Evolutionary conservation across 1,284 basidiomycete genomes (phyloP).

Genomic region (Fomitiporia mediterranea): DNA sequence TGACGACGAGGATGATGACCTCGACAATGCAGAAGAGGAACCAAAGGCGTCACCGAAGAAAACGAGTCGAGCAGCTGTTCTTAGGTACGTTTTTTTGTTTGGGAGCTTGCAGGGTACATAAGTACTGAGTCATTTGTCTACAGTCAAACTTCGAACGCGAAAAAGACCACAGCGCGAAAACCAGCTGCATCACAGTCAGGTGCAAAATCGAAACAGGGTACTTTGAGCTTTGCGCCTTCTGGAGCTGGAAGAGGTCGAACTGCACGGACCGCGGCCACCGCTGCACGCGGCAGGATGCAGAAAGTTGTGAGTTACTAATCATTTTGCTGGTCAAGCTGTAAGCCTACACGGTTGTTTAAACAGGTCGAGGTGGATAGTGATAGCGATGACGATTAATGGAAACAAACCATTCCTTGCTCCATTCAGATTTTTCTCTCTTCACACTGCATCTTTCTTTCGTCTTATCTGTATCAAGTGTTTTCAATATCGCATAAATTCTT

Average conservation of each 20-base stretch:
- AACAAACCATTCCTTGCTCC: not conserved
- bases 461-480: not conserved
- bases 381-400: slow-evolving; percentile 9
- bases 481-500: not conserved
- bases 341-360: not conserved
- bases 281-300: slow-evolving; percentile 49
- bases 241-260: slow-evolving; percentile 39
- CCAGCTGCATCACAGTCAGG: slow-evolving; percentile 29
- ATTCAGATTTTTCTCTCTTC: not conserved
- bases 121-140: slow-evolving; percentile 1
- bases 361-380: slow-evolving; percentile 23
- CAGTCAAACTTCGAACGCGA: slow-evolving; percentile 41
- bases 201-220: slow-evolving; percentile 44
- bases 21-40: slow-evolving; percentile 53
- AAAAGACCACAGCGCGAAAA: slow-evolving; percentile 58
- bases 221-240: slow-evolving; percentile 58
- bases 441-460: not conserved
- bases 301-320: slow-evolving; percentile 25
- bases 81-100: slow-evolving; percentile 42
- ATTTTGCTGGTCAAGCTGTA: not conserved
- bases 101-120: slow-evolving; percentile 3
- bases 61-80: slow-evolving; percentile 60
- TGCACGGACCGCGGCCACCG: slow-evolving; percentile 52
- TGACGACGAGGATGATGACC: not conserved
- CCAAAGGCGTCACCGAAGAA: slow-evolving; percentile 45